Conservation (phyloP, 305 asterid species). For the Ajuga reptans region DNA sequence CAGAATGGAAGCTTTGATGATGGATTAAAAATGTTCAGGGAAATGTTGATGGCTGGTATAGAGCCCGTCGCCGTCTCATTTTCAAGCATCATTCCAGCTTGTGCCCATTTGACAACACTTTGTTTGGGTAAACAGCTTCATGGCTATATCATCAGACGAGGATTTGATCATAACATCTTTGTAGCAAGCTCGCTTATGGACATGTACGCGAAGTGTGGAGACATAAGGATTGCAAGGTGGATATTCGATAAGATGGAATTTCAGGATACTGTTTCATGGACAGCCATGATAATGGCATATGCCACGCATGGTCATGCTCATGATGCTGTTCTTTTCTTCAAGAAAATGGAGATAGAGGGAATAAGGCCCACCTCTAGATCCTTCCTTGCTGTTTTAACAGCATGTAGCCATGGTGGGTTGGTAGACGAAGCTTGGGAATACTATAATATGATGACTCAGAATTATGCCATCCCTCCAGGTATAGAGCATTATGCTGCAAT, state of each 20-base stretch:
- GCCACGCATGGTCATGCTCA: conserved; percentile 62
- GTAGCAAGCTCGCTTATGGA: conserved; percentile 75
- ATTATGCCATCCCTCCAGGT: conserved; percentile 44
- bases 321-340: conserved; percentile 54
- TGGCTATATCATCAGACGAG: conserved; percentile 47
- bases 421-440: conserved; percentile 62
- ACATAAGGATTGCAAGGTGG: conserved; percentile 45
- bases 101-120: conserved; percentile 62
- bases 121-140: conserved; percentile 83
- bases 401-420: conserved; percentile 87
- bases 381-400: conserved; percentile 70
- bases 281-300: conserved; percentile 83
- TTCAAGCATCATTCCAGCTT: conserved; percentile 82
- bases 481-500: conserved; percentile 73
- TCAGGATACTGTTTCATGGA: conserved; percentile 68
- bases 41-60: conserved; percentile 50
- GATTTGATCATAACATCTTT: conserved; percentile 48
- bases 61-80: conserved; percentile 64
- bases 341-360: conserved; percentile 56
- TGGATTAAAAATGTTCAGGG: conserved; percentile 59
- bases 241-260: conserved; percentile 57
- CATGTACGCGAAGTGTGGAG: conserved; percentile 91
- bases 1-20: conserved; percentile 67
- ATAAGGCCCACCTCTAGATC: conserved; percentile 53
- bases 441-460: conserved; percentile 47